These are phyloP conservation scores for Eimeria sp. DNA, from an alignment of 169 alveolate species.

Conservation along the genomic window DNA sequence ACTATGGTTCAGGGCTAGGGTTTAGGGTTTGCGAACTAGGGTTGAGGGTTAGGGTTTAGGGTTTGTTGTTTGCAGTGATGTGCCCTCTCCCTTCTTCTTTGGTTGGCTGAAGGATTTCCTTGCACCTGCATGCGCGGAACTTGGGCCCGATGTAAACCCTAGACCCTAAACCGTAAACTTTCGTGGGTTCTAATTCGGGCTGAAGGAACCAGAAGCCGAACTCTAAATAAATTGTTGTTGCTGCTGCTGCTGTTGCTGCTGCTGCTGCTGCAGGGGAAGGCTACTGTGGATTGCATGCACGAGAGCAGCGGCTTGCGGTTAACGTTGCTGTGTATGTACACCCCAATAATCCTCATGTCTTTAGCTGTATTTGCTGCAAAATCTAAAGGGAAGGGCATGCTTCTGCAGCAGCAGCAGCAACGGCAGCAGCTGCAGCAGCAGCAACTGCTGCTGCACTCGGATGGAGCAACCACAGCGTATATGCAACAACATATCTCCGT, in stretches of 20 bases:
- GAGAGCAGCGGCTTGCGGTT: not conserved
- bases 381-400: not conserved
- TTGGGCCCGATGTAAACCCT: not conserved
- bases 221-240: not conserved
- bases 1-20: not conserved
- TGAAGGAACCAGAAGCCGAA: not conserved
- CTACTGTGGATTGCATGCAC: not conserved
- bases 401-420: conserved; percentile 16
- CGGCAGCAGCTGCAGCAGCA: not conserved
- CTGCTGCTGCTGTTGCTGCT: conserved; percentile 37
- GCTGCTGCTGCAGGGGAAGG: not conserved
- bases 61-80: not conserved
- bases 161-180: not conserved
- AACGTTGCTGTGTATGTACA: not conserved
- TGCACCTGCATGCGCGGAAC: conserved; percentile 30
- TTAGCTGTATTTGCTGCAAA: not conserved
- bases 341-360: not conserved
- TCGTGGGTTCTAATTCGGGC: no score
- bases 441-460: not conserved
- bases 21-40: not conserved
- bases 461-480: not conserved
- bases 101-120: conserved; percentile 14
- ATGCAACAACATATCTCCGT: not conserved
- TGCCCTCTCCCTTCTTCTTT: conserved; percentile 2
- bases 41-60: not conserved